Conservation (phyloP, 768 basidiomycete genomes). For the Mrakia frigida region DNA sequence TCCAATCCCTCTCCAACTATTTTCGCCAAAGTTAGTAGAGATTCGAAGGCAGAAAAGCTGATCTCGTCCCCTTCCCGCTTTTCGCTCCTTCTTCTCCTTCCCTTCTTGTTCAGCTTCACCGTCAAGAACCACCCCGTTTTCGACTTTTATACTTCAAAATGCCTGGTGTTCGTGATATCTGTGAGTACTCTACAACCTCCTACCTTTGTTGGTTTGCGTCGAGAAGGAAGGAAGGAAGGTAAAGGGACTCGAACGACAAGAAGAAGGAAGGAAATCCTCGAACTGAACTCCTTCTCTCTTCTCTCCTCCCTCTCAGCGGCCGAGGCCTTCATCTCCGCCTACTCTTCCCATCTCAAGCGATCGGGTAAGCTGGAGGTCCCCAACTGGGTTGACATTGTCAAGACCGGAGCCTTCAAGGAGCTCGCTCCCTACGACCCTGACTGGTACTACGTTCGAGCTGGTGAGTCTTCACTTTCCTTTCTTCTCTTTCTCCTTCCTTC, state of each 20-base stretch:
- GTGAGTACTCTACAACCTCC: constrained; percentile 40
- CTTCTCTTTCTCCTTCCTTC: background rate
- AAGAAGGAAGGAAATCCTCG: constrained; percentile 8
- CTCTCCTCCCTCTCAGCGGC: constrained; percentile 54
- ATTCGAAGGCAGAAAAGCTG: background rate
- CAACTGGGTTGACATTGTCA: constrained; percentile 96
- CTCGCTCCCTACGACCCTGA: constrained; percentile 98
- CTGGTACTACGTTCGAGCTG: constrained; percentile 99
- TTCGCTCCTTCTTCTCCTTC: background rate
- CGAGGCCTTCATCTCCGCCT: constrained; percentile 87
- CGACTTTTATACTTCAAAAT: constrained; percentile 42
- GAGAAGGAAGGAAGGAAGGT: background rate
- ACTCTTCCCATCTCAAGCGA: constrained; percentile 92
- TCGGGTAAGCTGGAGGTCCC: constrained; percentile 99
- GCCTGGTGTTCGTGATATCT: constrained; percentile 52
- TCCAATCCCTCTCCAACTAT: background rate
- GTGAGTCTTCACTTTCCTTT: constrained; percentile 53
- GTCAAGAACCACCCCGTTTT: constrained; percentile 15
- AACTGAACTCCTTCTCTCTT: constrained; percentile 1
- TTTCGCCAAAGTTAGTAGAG: background rate
- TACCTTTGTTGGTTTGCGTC: background rate
- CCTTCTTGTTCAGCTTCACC: constrained; percentile 11
- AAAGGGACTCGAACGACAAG: background rate
- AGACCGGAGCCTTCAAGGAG: constrained; percentile 96
- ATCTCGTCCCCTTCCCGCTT: background rate